Evolutionary conservation across 495 filamentous ascomycete genomes (phyloP).

Genomic region (Clavariopsis aquatica): DNA sequence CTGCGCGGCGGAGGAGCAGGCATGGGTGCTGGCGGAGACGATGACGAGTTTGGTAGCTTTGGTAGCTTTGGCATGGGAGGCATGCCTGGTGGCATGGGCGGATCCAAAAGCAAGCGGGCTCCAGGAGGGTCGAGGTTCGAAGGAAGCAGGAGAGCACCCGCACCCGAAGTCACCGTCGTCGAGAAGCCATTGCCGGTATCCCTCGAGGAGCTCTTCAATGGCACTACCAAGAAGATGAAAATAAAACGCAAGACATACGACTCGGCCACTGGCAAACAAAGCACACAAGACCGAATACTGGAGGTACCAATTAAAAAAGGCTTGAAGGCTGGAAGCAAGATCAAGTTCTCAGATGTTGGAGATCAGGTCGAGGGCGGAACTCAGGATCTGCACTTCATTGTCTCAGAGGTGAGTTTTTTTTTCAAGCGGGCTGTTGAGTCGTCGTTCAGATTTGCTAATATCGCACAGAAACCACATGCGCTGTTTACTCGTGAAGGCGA

Average conservation of each 20-base stretch:
- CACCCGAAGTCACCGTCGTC: slow-evolving; percentile 87
- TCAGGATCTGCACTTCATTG: slow-evolving; percentile 92
- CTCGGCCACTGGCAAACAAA: slow-evolving; percentile 71
- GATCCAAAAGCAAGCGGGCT: slow-evolving; percentile 40
- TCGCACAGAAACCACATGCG: slow-evolving; percentile 73
- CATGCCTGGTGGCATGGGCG: slow-evolving; percentile 35
- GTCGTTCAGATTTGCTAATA: slow-evolving; percentile 13
- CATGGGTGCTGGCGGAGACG: slow-evolving; percentile 44
- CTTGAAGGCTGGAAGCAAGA: slow-evolving; percentile 92
- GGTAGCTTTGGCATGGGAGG: slow-evolving; percentile 47
- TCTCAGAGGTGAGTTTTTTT: slow-evolving; percentile 74
- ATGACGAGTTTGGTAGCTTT: slow-evolving; percentile 54
- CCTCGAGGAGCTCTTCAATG: slow-evolving; percentile 83
- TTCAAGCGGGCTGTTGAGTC: neutral
- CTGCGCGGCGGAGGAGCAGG: slow-evolving; percentile 58
- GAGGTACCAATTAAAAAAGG: slow-evolving; percentile 95
- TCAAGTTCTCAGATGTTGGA: slow-evolving; percentile 93
- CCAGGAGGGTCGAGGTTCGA: slow-evolving; percentile 50
- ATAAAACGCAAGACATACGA: slow-evolving; percentile 97
- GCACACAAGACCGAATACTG: slow-evolving; percentile 80
- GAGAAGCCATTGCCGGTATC: slow-evolving; percentile 79
- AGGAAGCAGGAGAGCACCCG: slow-evolving; percentile 53
- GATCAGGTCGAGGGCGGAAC: slow-evolving; percentile 97
- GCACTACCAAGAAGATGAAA: slow-evolving; percentile 91
- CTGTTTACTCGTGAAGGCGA: slow-evolving; percentile 83